A percentile compares a stretch with the other conserved stretches of the same genome.
Evolutionary conservation across 208 protist genomes (phyloP).

Genomic region (Trichomonas vaginalis): DNA sequence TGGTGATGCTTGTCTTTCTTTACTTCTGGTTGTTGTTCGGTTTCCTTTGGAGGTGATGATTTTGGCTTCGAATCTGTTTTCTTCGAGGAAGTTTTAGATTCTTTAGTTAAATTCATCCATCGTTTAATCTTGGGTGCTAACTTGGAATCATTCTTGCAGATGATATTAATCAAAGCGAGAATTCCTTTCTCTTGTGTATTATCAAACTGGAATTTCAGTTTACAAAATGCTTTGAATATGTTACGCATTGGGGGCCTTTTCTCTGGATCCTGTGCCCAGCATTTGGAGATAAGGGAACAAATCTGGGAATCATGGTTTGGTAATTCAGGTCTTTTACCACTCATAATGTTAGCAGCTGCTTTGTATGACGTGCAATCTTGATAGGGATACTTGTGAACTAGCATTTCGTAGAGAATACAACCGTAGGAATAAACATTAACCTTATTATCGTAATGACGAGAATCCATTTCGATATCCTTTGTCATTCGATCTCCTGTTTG

Average conservation of each 20-base stretch:
- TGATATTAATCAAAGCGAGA: neutral
- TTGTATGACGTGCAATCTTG: neutral
- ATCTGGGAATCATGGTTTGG: neutral
- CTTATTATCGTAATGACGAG: neutral
- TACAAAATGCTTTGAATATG: neutral
- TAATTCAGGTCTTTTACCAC: neutral
- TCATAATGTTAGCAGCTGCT: neutral
- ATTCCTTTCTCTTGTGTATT: neutral
- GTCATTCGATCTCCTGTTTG: neutral
- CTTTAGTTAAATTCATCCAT: no score
- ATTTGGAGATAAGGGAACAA: neutral
- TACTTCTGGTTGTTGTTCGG: no score
- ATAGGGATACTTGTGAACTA: neutral
- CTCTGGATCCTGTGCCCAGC: neutral
- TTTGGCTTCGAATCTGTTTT: no score
- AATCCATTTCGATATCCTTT: neutral
- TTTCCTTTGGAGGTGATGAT: no score
- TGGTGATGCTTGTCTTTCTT: no score
- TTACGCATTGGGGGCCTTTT: neutral
- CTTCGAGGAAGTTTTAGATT: no score
- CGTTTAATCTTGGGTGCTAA: neutral
- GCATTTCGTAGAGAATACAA: neutral
- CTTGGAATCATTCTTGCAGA: neutral
- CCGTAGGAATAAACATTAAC: slow-evolving; percentile 6
- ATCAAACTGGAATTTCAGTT: neutral